Evolutionary conservation across 2,329 filamentous ascomycete species (phyloP).

Genomic region (Aureobasidium sp.): DNA sequence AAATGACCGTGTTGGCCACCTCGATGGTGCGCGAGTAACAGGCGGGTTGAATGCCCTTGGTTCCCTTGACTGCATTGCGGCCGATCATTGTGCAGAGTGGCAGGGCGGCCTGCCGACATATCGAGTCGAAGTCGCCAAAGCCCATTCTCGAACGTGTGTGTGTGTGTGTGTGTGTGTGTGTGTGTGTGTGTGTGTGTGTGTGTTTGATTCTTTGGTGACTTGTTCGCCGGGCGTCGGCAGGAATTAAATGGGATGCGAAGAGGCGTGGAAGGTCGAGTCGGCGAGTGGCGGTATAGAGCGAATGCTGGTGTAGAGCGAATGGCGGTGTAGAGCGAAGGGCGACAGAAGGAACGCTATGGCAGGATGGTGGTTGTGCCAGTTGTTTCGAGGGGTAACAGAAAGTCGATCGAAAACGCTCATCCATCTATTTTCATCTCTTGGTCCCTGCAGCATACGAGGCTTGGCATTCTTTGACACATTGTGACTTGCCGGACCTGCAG

Average conservation of each 20-base stretch:
- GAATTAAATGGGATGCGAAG: not conserved
- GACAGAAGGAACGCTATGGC: not conserved
- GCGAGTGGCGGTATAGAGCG: constrained; percentile 2
- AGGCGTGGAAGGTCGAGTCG: not conserved
- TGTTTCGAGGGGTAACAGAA: constrained; percentile 14
- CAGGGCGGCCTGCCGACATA: constrained; percentile 79
- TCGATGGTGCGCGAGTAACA: constrained; percentile 96
- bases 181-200: not conserved
- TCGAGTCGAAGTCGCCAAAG: constrained; percentile 82
- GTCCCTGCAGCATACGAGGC: too few species aligned
- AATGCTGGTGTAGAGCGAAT: not conserved
- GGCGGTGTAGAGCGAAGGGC: not conserved
- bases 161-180: not conserved
- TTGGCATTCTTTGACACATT: too few species aligned
- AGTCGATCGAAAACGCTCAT: not conserved
- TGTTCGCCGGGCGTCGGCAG: not conserved
- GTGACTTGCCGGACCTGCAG: too few species aligned
- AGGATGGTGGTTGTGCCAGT: not conserved
- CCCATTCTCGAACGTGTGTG: constrained; percentile 52
- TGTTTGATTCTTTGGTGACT: not conserved
- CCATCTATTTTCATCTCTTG: not conserved
- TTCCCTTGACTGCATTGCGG: constrained; percentile 58
- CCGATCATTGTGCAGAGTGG: constrained; percentile 85
- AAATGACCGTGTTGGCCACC: constrained; percentile 96
- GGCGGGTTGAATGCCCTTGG: constrained; percentile 65